phyloP scores from a whole-genome alignment of 2,329 filamentous ascomycete genomes.

The Trichoderma sp. region DNA sequence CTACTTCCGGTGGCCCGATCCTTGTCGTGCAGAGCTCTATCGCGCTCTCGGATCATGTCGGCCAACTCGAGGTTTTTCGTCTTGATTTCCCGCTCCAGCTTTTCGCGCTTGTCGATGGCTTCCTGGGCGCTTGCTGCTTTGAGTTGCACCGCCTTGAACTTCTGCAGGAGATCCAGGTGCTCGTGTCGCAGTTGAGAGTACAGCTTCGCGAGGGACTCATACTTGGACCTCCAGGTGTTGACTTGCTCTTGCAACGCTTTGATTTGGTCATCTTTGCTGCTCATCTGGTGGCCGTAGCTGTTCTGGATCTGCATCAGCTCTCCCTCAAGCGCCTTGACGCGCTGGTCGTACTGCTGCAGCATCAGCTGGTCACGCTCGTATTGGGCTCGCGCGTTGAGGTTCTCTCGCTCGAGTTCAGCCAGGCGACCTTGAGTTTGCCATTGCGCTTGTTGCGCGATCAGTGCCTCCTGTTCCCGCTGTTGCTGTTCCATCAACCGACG shows the following conservation, averaged over 20 bases:
- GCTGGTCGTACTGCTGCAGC: constrained; percentile 93
- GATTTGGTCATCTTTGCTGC: constrained; percentile 93
- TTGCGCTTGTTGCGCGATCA: constrained; percentile 84
- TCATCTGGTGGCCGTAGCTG: constrained; percentile 81
- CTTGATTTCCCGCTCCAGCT: constrained; percentile 95
- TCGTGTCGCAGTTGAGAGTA: constrained; percentile 96
- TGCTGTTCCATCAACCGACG: constrained; percentile 85
- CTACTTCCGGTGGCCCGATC: constrained; percentile 83
- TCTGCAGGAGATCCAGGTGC: constrained; percentile 91
- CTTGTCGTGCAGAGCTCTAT: constrained; percentile 89
- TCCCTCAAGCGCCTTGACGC: constrained; percentile 88
- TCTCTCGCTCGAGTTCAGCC: constrained; percentile 92
- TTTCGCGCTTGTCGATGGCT: constrained; percentile 91
- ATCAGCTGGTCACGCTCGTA: constrained; percentile 97
- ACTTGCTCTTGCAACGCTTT: constrained; percentile 91
- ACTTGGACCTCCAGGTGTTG: constrained; percentile 96
- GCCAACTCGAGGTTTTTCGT: constrained; percentile 99
- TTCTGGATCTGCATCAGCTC: constrained; percentile 81
- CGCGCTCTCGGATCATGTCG: constrained; percentile 96
- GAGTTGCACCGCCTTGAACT: constrained; percentile 93
- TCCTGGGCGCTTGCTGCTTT: constrained; percentile 97
- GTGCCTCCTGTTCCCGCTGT: constrained; percentile 83
- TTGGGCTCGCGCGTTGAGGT: constrained; percentile 88
- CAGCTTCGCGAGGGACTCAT: constrained; percentile 92
- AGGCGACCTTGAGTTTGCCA: constrained; percentile 95